Conservation (phyloP, 2,329 filamentous ascomycete species). For the Sclerotinia nivalis region DNA sequence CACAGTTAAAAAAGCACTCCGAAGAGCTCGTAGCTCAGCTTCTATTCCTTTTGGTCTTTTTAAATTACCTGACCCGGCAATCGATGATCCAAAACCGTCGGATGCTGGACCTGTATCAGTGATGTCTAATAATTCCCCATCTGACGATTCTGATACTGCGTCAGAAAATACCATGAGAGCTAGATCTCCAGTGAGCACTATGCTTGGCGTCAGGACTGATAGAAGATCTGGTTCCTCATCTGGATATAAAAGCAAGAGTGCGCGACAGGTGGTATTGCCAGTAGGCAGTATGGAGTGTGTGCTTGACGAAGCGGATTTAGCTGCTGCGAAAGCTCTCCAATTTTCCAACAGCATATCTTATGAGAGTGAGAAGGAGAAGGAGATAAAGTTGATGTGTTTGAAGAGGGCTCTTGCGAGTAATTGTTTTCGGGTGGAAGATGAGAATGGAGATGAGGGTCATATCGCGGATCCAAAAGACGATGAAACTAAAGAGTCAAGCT, state of each 20-base stretch:
- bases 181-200: slow-evolving; percentile 14
- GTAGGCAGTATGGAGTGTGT: background rate
- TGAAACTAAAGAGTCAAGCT: background rate
- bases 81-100: background rate
- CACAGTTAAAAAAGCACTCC: background rate
- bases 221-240: background rate
- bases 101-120: slow-evolving; percentile 3
- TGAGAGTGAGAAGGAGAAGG: background rate
- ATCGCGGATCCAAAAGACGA: background rate
- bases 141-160: background rate
- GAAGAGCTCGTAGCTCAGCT: slow-evolving; percentile 18
- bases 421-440: no score
- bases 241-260: background rate
- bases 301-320: background rate
- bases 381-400: no score
- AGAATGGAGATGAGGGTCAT: background rate
- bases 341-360: no score
- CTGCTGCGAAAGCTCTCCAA: background rate
- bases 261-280: no score
- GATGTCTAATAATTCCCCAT: background rate
- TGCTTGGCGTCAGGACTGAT: background rate
- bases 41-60: slow-evolving; percentile 16
- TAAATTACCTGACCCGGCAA: slow-evolving; percentile 8
- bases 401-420: background rate
- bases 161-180: slow-evolving; percentile 8